Percentiles rank a stretch among this genome's conserved stretches.
phyloP scores from a whole-genome alignment of 1,139 yeast genomes.

The Pichia norvegensis region DNA sequence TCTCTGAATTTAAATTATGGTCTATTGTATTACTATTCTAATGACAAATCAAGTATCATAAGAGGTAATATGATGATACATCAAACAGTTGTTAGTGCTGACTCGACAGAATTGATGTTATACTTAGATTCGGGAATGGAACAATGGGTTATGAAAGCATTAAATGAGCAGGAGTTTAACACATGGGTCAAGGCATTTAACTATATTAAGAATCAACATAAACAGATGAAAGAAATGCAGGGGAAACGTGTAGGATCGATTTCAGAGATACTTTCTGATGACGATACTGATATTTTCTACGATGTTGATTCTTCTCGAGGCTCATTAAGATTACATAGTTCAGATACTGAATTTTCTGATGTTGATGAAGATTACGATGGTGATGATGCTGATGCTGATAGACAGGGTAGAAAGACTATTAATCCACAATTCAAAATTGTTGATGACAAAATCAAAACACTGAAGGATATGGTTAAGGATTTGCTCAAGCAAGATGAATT shows the following conservation, averaged over 20 bases:
- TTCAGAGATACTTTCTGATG: slow-evolving; percentile 8
- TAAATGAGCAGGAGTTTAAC: slow-evolving; percentile 55
- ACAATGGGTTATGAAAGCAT: slow-evolving; percentile 80
- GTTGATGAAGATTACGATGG: background rate
- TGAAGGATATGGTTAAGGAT: slow-evolving; percentile 14
- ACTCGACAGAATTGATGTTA: slow-evolving; percentile 57
- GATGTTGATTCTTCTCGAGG: background rate
- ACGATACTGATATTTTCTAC: background rate
- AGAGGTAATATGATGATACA: slow-evolving; percentile 91
- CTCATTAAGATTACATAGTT: background rate
- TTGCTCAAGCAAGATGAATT: background rate
- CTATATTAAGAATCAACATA: slow-evolving; percentile 29
- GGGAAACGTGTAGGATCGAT: slow-evolving; percentile 2
- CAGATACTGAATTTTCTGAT: background rate
- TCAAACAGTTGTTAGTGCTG: slow-evolving; percentile 74
- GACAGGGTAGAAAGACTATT: background rate
- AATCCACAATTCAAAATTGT: slow-evolving; percentile 16
- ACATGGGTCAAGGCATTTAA: slow-evolving; percentile 80
- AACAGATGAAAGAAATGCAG: slow-evolving; percentile 10
- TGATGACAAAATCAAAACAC: slow-evolving; percentile 14
- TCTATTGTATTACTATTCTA: slow-evolving; percentile 71
- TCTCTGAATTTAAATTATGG: slow-evolving; percentile 76
- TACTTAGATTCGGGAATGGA: slow-evolving; percentile 94
- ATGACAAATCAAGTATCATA: slow-evolving; percentile 58
- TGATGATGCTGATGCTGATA: background rate